These are phyloP conservation scores for Candida albicans DNA, from an alignment of 1,139 yeast genomes.

Conservation along the genomic window DNA sequence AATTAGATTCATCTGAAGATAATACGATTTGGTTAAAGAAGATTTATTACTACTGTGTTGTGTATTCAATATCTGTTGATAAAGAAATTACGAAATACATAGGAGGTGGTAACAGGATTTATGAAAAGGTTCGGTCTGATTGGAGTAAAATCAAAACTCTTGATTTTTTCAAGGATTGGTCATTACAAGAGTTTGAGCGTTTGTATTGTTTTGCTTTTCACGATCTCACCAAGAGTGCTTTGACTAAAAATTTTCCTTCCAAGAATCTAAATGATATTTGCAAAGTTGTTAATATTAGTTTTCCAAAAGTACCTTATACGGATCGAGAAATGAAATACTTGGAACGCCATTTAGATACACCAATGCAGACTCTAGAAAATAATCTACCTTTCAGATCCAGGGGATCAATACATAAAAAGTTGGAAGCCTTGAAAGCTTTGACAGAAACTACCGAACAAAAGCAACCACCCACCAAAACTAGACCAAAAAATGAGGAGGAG, in stretches of 20 bases:
- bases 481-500: not conserved
- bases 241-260: conserved; percentile 1
- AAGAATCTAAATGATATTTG: conserved; percentile 1
- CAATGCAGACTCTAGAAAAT: not conserved
- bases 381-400: not conserved
- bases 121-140: not conserved
- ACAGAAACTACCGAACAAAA: too few relatives aligned
- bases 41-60: conserved; percentile 3
- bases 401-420: not conserved
- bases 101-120: not conserved
- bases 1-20: not conserved
- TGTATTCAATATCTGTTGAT: not conserved
- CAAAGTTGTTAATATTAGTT: not conserved
- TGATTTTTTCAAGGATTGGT: conserved; percentile 1
- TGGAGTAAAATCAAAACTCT: not conserved
- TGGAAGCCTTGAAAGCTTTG: not conserved
- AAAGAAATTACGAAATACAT: not conserved
- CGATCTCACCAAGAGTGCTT: conserved; percentile 3
- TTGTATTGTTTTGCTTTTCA: not conserved
- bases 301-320: not conserved
- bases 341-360: not conserved
- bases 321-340: not conserved
- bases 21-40: conserved; percentile 4
- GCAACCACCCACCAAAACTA: not conserved
- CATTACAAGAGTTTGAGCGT: conserved; percentile 5